phyloP scores from a whole-genome alignment of 225 moss, liverwort and hornwort genomes.

The Pseudisothecium myosuroides region DNA sequence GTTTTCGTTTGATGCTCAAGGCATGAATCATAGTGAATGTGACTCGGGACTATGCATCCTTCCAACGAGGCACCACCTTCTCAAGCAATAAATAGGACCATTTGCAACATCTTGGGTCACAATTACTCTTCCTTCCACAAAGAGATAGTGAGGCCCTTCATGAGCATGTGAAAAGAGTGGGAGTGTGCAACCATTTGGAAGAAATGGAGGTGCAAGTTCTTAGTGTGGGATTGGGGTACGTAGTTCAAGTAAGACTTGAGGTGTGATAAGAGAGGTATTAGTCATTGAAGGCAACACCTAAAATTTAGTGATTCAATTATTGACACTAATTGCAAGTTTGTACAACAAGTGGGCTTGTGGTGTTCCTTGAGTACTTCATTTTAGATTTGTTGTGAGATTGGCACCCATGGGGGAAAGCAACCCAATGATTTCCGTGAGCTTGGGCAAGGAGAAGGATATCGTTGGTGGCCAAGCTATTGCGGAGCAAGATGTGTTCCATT shows the following conservation, averaged over 20 bases:
- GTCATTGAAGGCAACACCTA: not conserved
- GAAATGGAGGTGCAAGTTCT: not conserved
- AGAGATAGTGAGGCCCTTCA: not conserved
- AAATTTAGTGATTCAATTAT: not conserved
- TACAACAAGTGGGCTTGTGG: accelerated
- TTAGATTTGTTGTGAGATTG: not conserved
- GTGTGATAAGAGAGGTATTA: not conserved
- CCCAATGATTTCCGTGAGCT: accelerated
- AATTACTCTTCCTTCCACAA: too few species aligned
- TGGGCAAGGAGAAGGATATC: accelerated
- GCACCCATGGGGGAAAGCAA: not conserved
- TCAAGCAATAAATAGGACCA: too few species aligned
- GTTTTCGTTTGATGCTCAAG: too few species aligned
- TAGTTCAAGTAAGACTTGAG: not conserved
- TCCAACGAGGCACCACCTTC: too few species aligned
- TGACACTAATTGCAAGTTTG: not conserved
- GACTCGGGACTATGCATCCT: too few species aligned
- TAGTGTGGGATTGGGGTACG: not conserved
- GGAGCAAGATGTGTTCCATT: too few species aligned
- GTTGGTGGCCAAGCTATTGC: not conserved
- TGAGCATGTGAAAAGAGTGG: not conserved
- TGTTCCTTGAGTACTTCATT: not conserved
- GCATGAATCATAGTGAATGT: too few species aligned
- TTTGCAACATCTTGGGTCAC: too few species aligned
- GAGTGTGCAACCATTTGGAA: not conserved